Evolutionary conservation across 352 stramenopile genomes (phyloP).

Genomic region (Globisporangium cylindrosporum): DNA sequence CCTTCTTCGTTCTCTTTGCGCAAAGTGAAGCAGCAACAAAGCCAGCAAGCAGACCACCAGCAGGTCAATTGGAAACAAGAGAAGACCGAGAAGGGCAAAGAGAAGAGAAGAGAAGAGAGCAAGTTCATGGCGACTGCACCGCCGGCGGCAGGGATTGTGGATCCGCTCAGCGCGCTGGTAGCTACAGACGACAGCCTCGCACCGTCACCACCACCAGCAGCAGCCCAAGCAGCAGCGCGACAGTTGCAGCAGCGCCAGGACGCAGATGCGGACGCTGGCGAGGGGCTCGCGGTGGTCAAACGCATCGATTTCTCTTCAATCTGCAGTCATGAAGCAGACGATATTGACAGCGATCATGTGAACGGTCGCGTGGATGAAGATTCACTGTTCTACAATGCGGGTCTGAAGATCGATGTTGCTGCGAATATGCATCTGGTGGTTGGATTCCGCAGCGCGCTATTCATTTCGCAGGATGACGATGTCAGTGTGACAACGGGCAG

Average conservation of each 20-base stretch:
- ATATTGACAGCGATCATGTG: not conserved
- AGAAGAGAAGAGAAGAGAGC: not conserved
- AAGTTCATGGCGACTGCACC: not conserved
- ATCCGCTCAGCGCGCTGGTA: not conserved
- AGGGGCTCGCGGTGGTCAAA: slow-evolving; percentile 24
- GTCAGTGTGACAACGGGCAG: slow-evolving; percentile 21
- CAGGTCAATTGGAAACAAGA: not conserved
- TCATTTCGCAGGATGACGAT: slow-evolving; percentile 19
- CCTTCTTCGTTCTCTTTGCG: not conserved
- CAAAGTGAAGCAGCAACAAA: slow-evolving; percentile 3
- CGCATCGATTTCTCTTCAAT: slow-evolving; percentile 29
- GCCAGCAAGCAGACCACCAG: not conserved
- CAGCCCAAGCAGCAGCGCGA: not conserved
- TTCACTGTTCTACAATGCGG: slow-evolving; percentile 41
- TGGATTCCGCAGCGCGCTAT: slow-evolving; percentile 39
- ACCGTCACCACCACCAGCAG: not conserved
- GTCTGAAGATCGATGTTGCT: slow-evolving; percentile 53
- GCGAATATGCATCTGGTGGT: slow-evolving; percentile 44
- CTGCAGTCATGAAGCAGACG: not conserved
- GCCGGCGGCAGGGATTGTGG: not conserved
- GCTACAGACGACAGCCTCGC: not conserved
- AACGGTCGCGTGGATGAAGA: slow-evolving; percentile 9
- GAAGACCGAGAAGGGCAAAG: not conserved
- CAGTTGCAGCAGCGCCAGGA: not conserved
- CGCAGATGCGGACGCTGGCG: slow-evolving; percentile 7